phyloP scores from a whole-genome alignment of 106 monocot genomes.

The Allium sativum region DNA sequence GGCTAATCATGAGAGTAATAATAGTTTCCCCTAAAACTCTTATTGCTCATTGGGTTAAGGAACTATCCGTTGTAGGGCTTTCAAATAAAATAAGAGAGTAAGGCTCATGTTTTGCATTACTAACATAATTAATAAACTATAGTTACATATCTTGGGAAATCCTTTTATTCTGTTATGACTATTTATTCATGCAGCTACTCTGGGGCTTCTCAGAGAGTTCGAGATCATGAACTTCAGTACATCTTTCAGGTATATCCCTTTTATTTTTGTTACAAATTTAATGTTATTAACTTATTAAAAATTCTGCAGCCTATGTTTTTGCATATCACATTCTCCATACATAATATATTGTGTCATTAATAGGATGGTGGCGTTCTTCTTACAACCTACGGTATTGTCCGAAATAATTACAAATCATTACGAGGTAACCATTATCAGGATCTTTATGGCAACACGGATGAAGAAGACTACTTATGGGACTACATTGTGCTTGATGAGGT shows the following conservation, averaged over 20 bases:
- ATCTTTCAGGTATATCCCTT: conserved; percentile 42
- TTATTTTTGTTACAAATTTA: too few species aligned
- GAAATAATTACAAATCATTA: conserved; percentile 74
- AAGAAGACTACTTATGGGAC: conserved; percentile 73
- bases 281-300: neutral
- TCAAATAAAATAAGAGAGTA: conserved; percentile 66
- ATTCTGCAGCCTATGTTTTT: neutral
- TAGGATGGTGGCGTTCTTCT: conserved; percentile 89
- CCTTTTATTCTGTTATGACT: neutral
- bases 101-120: conserved; percentile 11
- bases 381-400: conserved; percentile 92
- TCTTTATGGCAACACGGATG: conserved; percentile 15
- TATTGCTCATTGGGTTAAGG: conserved; percentile 82
- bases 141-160: neutral
- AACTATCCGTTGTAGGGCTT: conserved; percentile 81
- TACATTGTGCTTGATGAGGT: conserved; percentile 95
- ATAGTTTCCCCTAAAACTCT: conserved; percentile 96
- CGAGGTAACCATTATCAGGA: conserved; percentile 37
- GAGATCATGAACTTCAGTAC: conserved; percentile 62
- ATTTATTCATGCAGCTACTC: conserved; percentile 48
- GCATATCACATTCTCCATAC: neutral
- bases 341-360: neutral
- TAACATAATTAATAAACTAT: too few species aligned
- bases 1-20: conserved; percentile 64
- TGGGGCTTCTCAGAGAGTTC: conserved; percentile 47